phyloP scores from a whole-genome alignment of 345 rosid genomes.

The Hibiscus syriacus region DNA sequence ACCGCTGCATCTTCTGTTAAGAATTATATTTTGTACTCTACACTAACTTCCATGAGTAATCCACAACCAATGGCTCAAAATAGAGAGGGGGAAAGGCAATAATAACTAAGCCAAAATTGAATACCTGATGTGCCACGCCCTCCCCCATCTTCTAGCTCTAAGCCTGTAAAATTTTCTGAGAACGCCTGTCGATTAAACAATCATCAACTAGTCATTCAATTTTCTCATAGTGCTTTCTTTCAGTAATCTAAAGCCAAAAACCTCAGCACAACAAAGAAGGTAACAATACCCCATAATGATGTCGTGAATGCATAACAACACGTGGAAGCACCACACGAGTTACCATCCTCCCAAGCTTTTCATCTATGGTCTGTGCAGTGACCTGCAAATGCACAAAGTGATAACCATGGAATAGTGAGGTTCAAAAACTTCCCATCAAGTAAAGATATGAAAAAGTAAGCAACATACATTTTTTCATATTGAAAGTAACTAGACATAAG shows the following conservation, averaged over 20 bases:
- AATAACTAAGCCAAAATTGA: not conserved
- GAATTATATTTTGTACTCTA: not conserved
- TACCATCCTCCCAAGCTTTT: conserved; percentile 85
- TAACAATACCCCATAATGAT: conserved; percentile 82
- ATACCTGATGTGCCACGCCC: conserved; percentile 98
- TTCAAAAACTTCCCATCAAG: not conserved
- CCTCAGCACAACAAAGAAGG: not conserved
- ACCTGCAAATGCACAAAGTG: conserved; percentile 43
- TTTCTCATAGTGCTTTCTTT: not conserved
- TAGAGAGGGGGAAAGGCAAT: not conserved
- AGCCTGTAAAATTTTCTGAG: conserved; percentile 88
- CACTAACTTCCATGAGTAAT: not conserved
- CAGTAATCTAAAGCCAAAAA: conserved; percentile 8
- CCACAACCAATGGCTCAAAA: not conserved
- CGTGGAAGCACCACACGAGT: conserved; percentile 96
- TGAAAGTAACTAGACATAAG: not conserved
- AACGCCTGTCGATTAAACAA: conserved; percentile 53
- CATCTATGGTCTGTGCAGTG: conserved; percentile 79
- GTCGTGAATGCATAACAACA: conserved; percentile 91
- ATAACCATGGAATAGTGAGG: not conserved
- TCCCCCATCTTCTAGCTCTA: conserved; percentile 99
- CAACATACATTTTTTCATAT: not conserved
- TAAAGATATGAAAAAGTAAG: not conserved
- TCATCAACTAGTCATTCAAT: conserved; percentile 6
- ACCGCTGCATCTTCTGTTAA: not conserved